phyloP scores from a whole-genome alignment of 2,329 filamentous ascomycete genomes.

The Westerdykella aurantiaca region DNA sequence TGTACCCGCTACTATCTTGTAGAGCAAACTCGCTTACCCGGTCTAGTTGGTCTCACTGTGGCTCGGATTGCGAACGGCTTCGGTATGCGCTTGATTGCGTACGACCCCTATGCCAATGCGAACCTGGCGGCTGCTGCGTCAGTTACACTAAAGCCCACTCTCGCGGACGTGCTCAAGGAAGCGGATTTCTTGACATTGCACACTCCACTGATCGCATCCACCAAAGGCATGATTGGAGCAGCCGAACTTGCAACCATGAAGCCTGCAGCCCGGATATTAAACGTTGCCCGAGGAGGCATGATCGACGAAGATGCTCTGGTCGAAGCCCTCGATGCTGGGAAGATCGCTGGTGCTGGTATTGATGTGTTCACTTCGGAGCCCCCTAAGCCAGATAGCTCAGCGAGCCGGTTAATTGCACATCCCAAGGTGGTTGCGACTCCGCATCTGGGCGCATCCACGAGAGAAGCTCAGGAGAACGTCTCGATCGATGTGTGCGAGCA shows the following conservation, averaged over 20 bases:
- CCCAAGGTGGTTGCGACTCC: conserved; percentile 71
- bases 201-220: conserved; percentile 72
- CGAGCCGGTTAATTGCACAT: conserved; percentile 60
- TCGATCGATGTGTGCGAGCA: conserved; percentile 78
- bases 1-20: not conserved
- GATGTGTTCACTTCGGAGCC: conserved; percentile 78
- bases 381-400: conserved; percentile 53
- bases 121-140: conserved; percentile 64
- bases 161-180: conserved; percentile 57
- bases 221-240: conserved; percentile 65
- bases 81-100: conserved; percentile 68
- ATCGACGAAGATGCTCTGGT: conserved; percentile 71
- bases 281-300: conserved; percentile 74
- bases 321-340: conserved; percentile 62
- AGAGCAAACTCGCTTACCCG: not conserved
- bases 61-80: conserved; percentile 72
- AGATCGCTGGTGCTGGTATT: conserved; percentile 69
- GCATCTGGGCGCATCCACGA: conserved; percentile 72
- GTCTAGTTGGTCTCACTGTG: conserved; percentile 65
- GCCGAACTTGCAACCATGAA: conserved; percentile 67
- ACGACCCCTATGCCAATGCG: conserved; percentile 71
- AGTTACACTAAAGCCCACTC: conserved; percentile 55
- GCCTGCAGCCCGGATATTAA: conserved; percentile 65
- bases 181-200: conserved; percentile 77
- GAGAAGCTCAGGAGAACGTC: conserved; percentile 80